Percentiles rank a stretch among this genome's conserved stretches.
Evolutionary conservation across 2,329 filamentous ascomycete species (phyloP).

Genomic region (Pestalotiopsis sp.): DNA sequence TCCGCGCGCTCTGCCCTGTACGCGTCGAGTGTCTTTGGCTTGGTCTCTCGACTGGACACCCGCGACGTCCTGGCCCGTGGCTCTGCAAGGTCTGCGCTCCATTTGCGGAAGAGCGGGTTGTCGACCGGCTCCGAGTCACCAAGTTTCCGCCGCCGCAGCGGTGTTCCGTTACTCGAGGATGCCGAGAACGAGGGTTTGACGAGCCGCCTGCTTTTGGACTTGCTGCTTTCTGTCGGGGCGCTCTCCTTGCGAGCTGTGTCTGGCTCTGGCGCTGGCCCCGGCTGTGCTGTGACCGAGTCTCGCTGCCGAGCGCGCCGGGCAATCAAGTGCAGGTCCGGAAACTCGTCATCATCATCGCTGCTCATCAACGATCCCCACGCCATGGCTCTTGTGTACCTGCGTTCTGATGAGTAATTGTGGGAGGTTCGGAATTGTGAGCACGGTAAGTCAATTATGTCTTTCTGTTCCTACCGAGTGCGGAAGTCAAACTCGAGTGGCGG

Average conservation of each 20-base stretch:
- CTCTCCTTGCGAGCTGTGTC: conserved; percentile 7
- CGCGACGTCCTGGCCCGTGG: conserved; percentile 14
- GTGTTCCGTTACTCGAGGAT: conserved; percentile 20
- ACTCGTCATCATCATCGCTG: conserved; percentile 41
- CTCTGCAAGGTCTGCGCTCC: conserved; percentile 14
- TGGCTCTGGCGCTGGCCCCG: not conserved
- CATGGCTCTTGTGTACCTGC: not conserved
- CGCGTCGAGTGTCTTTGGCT: not conserved
- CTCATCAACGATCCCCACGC: conserved; percentile 20
- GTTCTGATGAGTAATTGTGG: conserved; percentile 14
- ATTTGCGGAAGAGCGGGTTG: conserved; percentile 27
- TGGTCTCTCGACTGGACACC: conserved; percentile 12
- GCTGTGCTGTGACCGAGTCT: conserved; percentile 1
- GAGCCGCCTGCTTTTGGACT: not conserved
- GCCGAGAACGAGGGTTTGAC: not conserved
- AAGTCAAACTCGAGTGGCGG: not conserved
- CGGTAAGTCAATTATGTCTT: not conserved
- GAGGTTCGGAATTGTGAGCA: not conserved
- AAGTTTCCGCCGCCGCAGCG: conserved; percentile 29
- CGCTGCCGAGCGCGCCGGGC: conserved; percentile 22
- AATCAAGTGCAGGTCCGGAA: conserved; percentile 38
- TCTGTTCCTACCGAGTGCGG: not conserved
- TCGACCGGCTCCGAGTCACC: conserved; percentile 24
- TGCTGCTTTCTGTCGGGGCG: not conserved
- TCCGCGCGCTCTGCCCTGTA: not conserved